phyloP scores from a whole-genome alignment of 2,329 filamentous ascomycete species.

The Cryphonectria radicalis region DNA sequence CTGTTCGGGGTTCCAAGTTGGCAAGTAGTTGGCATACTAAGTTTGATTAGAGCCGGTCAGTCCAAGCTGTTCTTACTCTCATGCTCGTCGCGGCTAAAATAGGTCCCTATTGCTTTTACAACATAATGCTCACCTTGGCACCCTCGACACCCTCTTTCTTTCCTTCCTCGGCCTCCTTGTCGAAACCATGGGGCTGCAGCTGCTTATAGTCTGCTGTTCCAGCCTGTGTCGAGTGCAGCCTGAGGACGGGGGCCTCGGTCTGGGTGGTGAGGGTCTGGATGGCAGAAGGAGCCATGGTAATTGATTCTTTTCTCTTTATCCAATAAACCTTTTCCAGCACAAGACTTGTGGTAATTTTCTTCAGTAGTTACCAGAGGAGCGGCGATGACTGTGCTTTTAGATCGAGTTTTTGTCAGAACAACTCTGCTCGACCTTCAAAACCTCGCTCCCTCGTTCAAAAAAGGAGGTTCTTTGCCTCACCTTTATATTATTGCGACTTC shows the following conservation, averaged over 20 bases:
- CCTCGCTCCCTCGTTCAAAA: neutral
- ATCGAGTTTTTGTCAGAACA: neutral
- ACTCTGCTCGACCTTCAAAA: neutral
- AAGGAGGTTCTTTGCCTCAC: neutral
- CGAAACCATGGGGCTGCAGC: conserved; percentile 27
- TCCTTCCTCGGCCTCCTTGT: conserved; percentile 30
- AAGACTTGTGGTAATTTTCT: too few relatives aligned
- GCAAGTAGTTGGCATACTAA: conserved; percentile 67
- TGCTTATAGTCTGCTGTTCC: conserved; percentile 35
- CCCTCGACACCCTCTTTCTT: conserved; percentile 29
- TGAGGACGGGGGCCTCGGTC: conserved; percentile 32
- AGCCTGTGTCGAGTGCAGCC: conserved; percentile 48
- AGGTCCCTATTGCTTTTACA: neutral
- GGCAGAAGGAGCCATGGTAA: conserved; percentile 43
- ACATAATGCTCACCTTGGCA: conserved; percentile 29
- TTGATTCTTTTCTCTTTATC: conserved; percentile 48
- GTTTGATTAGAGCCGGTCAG: too few relatives aligned
- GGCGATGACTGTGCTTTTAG: neutral
- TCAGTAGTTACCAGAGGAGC: too few relatives aligned
- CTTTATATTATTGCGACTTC: conserved; percentile 20
- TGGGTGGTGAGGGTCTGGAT: conserved; percentile 38
- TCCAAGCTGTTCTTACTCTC: neutral
- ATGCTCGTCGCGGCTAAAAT: neutral
- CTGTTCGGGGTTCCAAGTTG: conserved; percentile 63
- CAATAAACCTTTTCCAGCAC: too few relatives aligned